These are phyloP conservation scores for Candida ficus DNA, from an alignment of 805 yeast species.

Conservation along the genomic window DNA sequence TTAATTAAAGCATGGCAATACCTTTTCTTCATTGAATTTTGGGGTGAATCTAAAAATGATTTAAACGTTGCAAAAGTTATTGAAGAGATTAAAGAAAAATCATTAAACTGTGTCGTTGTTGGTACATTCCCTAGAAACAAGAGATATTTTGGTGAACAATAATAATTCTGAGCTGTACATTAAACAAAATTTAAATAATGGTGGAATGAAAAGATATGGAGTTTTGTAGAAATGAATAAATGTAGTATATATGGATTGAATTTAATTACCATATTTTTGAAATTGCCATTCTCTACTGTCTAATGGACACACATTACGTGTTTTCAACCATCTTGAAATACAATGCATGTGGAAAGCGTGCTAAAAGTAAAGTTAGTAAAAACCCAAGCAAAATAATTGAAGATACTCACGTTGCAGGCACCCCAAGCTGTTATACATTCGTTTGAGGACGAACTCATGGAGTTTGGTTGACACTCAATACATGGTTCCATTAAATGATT, in stretches of 20 bases:
- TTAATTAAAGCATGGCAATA: conserved; percentile 68
- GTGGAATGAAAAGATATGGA: background rate
- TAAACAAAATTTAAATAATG: no score
- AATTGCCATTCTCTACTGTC: conserved; percentile 88
- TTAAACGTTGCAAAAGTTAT: conserved; percentile 31
- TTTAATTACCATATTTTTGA: conserved; percentile 69
- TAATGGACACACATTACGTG: conserved; percentile 94
- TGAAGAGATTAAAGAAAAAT: conserved; percentile 36
- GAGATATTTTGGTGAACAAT: conserved; percentile 28
- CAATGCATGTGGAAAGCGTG: conserved; percentile 99
- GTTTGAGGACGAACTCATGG: conserved; percentile 52
- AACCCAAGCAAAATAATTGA: no score
- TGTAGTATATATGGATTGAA: no score
- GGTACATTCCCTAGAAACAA: conserved; percentile 52
- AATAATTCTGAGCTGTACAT: background rate
- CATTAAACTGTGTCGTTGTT: conserved; percentile 49
- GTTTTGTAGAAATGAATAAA: no score
- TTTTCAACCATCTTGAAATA: conserved; percentile 89
- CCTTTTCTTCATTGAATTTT: conserved; percentile 72
- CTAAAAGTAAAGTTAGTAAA: background rate
- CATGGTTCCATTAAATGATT: conserved; percentile 98
- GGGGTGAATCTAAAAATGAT: conserved; percentile 35
- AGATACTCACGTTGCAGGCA: conserved; percentile 51
- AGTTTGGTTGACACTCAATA: conserved; percentile 90
- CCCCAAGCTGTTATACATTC: conserved; percentile 98